These are phyloP conservation scores for Cichorium intybus DNA, from an alignment of 140 eudicot species.

Conservation along the genomic window DNA sequence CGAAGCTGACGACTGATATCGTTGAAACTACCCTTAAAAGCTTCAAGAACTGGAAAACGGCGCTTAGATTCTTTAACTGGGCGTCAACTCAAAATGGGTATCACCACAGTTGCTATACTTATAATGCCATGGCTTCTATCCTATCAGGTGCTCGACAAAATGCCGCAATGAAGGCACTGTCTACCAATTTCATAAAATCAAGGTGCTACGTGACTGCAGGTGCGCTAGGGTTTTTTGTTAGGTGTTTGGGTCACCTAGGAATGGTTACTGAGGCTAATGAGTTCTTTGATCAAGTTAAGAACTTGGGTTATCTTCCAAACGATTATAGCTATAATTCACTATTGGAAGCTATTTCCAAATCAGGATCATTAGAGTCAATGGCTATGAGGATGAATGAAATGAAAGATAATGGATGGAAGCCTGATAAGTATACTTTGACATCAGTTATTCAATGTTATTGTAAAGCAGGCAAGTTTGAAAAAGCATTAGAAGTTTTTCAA, in stretches of 20 bases:
- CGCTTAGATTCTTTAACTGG: constrained; percentile 71
- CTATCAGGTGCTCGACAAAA: constrained; percentile 92
- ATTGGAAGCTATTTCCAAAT: constrained; percentile 56
- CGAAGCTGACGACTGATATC: constrained; percentile 42
- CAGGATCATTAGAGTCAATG: constrained; percentile 35
- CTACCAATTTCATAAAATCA: constrained; percentile 29
- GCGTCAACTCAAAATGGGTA: constrained; percentile 58
- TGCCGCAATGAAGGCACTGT: constrained; percentile 65
- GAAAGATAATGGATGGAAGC: constrained; percentile 48
- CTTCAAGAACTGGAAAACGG: constrained; percentile 62
- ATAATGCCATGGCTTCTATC: constrained; percentile 69
- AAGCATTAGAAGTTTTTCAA: constrained; percentile 60
- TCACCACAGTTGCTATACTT: constrained; percentile 60
- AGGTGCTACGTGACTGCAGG: constrained; percentile 58
- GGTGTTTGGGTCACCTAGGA: constrained; percentile 75
- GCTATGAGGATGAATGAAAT: constrained; percentile 55
- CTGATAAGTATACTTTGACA: constrained; percentile 64
- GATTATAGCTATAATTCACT: constrained; percentile 57
- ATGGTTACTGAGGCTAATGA: constrained; percentile 65
- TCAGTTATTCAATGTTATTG: constrained; percentile 73
- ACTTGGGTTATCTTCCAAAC: constrained; percentile 52
- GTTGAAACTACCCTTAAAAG: constrained; percentile 58
- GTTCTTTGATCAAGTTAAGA: constrained; percentile 67
- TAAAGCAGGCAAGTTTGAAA: constrained; percentile 51
- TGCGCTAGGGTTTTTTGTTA: constrained; percentile 64